These are phyloP conservation scores for Furcasterigmium sp. DNA, from an alignment of 2,329 filamentous ascomycete genomes.

Conservation along the genomic window DNA sequence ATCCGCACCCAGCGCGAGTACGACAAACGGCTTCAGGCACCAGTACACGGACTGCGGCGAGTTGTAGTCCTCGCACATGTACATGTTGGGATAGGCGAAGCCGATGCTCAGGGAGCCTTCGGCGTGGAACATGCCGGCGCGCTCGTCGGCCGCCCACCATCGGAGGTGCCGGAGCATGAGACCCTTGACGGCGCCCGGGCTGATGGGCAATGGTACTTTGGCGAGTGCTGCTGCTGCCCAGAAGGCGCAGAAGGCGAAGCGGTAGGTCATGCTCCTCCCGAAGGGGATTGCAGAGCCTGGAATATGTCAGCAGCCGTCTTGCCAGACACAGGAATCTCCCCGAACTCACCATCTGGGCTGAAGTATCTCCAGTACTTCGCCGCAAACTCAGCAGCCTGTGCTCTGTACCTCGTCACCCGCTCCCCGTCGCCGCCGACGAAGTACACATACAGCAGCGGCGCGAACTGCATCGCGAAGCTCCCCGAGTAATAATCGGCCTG, in stretches of 20 bases:
- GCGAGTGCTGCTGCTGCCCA: conserved; percentile 33
- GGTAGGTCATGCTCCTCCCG: conserved; percentile 37
- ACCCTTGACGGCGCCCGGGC: conserved; percentile 74
- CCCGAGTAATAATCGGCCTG: conserved; percentile 41
- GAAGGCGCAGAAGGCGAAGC: conserved; percentile 37
- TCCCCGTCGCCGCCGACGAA: conserved; percentile 30
- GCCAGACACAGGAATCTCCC: too few species aligned
- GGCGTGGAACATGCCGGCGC: conserved; percentile 63
- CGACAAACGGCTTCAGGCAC: conserved; percentile 38
- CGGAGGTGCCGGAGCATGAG: conserved; percentile 67
- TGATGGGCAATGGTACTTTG: conserved; percentile 54
- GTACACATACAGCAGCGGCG: conserved; percentile 36
- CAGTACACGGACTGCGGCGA: conserved; percentile 44
- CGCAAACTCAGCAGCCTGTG: conserved; percentile 29
- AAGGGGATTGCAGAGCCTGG: conserved; percentile 39
- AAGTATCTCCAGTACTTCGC: conserved; percentile 37
- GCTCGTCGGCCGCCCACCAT: conserved; percentile 69
- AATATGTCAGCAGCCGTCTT: conserved; percentile 53
- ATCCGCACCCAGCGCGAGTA: conserved; percentile 21
- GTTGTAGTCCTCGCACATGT: conserved; percentile 44
- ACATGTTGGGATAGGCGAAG: conserved; percentile 31
- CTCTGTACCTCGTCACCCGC: conserved; percentile 26
- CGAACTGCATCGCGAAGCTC: conserved; percentile 40
- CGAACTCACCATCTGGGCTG: conserved; percentile 33
- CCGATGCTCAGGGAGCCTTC: conserved; percentile 58